A percentile compares a stretch with the other conserved stretches of the same genome.
phyloP scores from a whole-genome alignment of 495 filamentous ascomycete species.

The Aspergillus cristatus region DNA sequence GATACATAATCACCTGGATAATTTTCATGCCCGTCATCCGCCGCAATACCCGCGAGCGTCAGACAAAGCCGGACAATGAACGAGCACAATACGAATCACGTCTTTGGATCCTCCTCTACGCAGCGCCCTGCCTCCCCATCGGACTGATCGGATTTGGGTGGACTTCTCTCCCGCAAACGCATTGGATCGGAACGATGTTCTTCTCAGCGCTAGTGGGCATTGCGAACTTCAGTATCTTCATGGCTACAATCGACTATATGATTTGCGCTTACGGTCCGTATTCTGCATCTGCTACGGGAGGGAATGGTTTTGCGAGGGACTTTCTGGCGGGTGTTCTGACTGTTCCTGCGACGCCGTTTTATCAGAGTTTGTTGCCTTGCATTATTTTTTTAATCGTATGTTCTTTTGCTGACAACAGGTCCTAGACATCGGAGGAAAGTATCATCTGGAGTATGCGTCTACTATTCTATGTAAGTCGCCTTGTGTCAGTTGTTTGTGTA shows the following conservation, averaged over 20 bases:
- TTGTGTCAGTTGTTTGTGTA: neutral
- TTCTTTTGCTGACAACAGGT: neutral
- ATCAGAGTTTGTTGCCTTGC: conserved; percentile 24
- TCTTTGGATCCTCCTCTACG: conserved; percentile 49
- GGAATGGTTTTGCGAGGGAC: conserved; percentile 68
- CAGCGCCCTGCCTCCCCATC: conserved; percentile 47
- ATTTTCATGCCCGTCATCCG: conserved; percentile 46
- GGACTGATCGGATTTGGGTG: conserved; percentile 57
- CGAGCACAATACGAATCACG: conserved; percentile 52
- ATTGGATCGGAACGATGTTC: conserved; percentile 59
- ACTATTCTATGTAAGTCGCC: conserved; percentile 61
- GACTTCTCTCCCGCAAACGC: conserved; percentile 46
- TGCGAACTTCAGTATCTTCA: conserved; percentile 62
- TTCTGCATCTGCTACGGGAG: conserved; percentile 62
- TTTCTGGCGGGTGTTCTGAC: conserved; percentile 76
- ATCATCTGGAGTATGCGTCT: conserved; percentile 56
- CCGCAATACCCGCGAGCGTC: conserved; percentile 40
- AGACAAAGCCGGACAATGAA: conserved; percentile 41
- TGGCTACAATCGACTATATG: conserved; percentile 72
- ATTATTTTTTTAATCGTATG: neutral
- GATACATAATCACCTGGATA: conserved; percentile 50
- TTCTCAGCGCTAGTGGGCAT: conserved; percentile 57
- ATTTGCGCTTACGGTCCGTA: conserved; percentile 63
- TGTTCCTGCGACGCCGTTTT: conserved; percentile 65
- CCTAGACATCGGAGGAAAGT: conserved; percentile 50